Evolutionary conservation across 768 basidiomycete species (phyloP).

Genomic region (Astraeus odoratus): DNA sequence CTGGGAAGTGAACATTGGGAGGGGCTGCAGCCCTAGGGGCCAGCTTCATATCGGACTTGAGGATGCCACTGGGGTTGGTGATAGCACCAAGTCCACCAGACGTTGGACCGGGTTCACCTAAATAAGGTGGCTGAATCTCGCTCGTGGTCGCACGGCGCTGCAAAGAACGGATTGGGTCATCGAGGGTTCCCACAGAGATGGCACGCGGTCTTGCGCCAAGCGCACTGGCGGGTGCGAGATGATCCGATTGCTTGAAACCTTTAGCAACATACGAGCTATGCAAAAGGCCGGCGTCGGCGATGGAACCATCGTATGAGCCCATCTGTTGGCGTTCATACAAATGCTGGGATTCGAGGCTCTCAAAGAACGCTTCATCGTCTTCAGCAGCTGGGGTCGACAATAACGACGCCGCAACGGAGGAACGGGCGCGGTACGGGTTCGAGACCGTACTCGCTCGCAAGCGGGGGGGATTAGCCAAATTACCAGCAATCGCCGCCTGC

Average conservation of each 20-base stretch:
- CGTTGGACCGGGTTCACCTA: constrained; percentile 45
- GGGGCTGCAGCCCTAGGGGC: constrained; percentile 36
- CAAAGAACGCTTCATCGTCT: constrained; percentile 74
- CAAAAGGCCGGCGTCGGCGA: constrained; percentile 44
- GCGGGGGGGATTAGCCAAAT: constrained; percentile 72
- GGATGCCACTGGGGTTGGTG: constrained; percentile 34
- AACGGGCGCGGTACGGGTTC: constrained; percentile 75
- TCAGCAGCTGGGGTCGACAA: constrained; percentile 55
- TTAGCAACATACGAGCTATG: constrained; percentile 59
- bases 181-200: constrained; percentile 83
- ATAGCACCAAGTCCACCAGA: constrained; percentile 23
- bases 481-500: constrained; percentile 83
- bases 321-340: constrained; percentile 50
- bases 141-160: constrained; percentile 57
- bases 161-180: constrained; percentile 66
- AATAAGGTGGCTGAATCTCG: constrained; percentile 50
- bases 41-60: constrained; percentile 54
- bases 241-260: constrained; percentile 69
- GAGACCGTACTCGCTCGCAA: constrained; percentile 89
- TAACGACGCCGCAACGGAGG: constrained; percentile 53
- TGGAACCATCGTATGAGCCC: constrained; percentile 52
- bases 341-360: constrained; percentile 41
- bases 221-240: constrained; percentile 42
- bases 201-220: constrained; percentile 61
- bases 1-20: constrained; percentile 65